phyloP scores from a whole-genome alignment of 2,329 filamentous ascomycete species.

The Furcasterigmium sp. region DNA sequence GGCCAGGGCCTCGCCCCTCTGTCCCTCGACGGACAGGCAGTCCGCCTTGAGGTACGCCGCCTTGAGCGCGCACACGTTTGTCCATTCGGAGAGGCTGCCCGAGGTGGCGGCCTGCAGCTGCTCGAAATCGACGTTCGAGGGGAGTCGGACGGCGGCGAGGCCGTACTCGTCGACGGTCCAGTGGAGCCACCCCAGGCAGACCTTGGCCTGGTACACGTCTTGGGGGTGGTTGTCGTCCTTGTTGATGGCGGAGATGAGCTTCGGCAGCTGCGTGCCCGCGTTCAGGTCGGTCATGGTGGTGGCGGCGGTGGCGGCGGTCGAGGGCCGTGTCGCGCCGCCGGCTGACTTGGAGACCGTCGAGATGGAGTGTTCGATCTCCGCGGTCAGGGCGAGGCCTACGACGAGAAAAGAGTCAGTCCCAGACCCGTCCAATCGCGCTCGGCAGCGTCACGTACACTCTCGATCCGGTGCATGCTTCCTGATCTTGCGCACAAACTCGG shows the following conservation, averaged over 20 bases:
- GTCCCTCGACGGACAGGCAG: conserved; percentile 44
- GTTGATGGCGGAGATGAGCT: conserved; percentile 52
- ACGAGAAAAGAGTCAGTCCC: conserved; percentile 10
- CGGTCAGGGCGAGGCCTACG: conserved; percentile 63
- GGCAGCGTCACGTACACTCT: conserved; percentile 58
- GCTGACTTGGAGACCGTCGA: conserved; percentile 44
- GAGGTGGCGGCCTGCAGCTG: conserved; percentile 46
- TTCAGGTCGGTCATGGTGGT: conserved; percentile 38
- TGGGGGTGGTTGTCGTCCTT: conserved; percentile 47
- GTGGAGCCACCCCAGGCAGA: conserved; percentile 81
- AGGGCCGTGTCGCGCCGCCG: conserved; percentile 28
- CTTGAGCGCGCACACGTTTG: conserved; percentile 75
- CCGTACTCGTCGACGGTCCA: conserved; percentile 69
- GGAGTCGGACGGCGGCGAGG: conserved; percentile 55
- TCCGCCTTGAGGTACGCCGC: conserved; percentile 72
- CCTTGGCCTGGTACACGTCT: conserved; percentile 70
- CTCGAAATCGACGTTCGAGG: conserved; percentile 54
- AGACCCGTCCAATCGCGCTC: not conserved
- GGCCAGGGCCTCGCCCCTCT: conserved; percentile 54
- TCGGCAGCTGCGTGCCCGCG: conserved; percentile 38
- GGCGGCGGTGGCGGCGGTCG: conserved; percentile 24
- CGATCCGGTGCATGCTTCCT: conserved; percentile 87
- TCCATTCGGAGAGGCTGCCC: conserved; percentile 65
- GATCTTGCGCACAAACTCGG: conserved; percentile 87
- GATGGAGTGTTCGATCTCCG: conserved; percentile 63